phyloP scores from a whole-genome alignment of 2,329 filamentous ascomycete genomes.

The Bipolaris victoriae region DNA sequence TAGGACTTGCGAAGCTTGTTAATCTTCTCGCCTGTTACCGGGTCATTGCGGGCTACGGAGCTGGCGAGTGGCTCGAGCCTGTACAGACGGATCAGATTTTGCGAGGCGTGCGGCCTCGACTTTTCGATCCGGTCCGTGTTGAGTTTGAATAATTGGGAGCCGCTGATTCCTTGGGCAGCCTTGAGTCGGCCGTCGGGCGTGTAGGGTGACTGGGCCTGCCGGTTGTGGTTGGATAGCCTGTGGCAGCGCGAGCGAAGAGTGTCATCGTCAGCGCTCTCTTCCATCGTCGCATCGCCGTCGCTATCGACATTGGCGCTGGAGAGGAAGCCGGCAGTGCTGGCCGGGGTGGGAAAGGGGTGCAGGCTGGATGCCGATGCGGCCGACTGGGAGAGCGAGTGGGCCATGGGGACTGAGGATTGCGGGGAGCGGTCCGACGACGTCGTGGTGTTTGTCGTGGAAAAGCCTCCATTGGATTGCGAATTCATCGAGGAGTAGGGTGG shows the following conservation, averaged over 20 bases:
- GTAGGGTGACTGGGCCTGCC: constrained; percentile 45
- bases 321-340: constrained; percentile 45
- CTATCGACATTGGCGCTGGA: constrained; percentile 46
- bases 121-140: constrained; percentile 47
- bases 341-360: constrained; percentile 47
- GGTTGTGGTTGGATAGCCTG: constrained; percentile 56
- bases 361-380: constrained; percentile 38
- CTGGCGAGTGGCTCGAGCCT: constrained; percentile 61
- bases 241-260: constrained; percentile 40
- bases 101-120: constrained; percentile 62
- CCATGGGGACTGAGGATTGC: constrained; percentile 52
- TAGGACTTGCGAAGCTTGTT: constrained; percentile 66
- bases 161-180: constrained; percentile 40
- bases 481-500: constrained; percentile 56
- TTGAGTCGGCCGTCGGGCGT: constrained; percentile 34
- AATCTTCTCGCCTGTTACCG: constrained; percentile 68
- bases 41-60: constrained; percentile 65
- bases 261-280: constrained; percentile 41
- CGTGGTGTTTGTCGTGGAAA: constrained; percentile 35
- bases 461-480: constrained; percentile 50
- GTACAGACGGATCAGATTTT: constrained; percentile 66
- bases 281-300: constrained; percentile 54
- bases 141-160: constrained; percentile 45
- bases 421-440: constrained; percentile 47
- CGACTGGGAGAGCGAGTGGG: constrained; percentile 44